A percentile compares a stretch with the other conserved stretches of the same genome.
Evolutionary conservation across 1,139 yeast genomes (phyloP).

Genomic region (Chernovozyma sophiae-reginae): DNA sequence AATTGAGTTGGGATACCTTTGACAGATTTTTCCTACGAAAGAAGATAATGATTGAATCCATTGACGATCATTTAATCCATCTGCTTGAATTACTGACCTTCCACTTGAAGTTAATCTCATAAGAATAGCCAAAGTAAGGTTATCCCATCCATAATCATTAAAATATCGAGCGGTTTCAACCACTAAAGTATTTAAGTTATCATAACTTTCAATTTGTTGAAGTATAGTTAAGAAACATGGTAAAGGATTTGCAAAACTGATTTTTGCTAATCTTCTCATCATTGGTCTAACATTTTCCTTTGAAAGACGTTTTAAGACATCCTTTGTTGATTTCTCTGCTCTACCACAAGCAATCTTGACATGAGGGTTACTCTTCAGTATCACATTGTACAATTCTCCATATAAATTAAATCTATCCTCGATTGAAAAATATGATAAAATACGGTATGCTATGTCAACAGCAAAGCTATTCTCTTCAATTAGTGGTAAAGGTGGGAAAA

Average conservation of each 20-base stretch:
- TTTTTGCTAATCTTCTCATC: constrained; percentile 73
- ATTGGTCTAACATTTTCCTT: constrained; percentile 75
- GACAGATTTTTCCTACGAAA: constrained; percentile 63
- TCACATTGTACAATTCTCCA: constrained; percentile 68
- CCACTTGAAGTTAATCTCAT: constrained; percentile 65
- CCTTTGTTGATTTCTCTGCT: constrained; percentile 81
- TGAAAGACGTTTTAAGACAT: constrained; percentile 78
- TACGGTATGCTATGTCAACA: constrained; percentile 54
- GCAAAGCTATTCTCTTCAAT: constrained; percentile 59
- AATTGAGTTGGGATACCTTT: constrained; percentile 44
- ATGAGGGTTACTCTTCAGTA: constrained; percentile 52
- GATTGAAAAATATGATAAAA: constrained; percentile 52
- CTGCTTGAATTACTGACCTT: constrained; percentile 64
- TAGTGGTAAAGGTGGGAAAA: constrained; percentile 66
- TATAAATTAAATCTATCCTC: constrained; percentile 75
- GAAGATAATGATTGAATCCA: constrained; percentile 79
- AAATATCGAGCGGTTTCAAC: constrained; percentile 80
- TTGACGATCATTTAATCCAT: constrained; percentile 77
- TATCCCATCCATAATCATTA: constrained; percentile 83
- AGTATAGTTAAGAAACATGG: constrained; percentile 65
- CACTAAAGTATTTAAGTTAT: constrained; percentile 72
- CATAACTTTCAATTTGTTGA: constrained; percentile 86
- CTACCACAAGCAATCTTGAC: constrained; percentile 61
- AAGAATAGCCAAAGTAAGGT: constrained; percentile 67
- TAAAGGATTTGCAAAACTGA: constrained; percentile 78